phyloP scores from a whole-genome alignment of 495 filamentous ascomycete species.

The Aspergillus diversus region DNA sequence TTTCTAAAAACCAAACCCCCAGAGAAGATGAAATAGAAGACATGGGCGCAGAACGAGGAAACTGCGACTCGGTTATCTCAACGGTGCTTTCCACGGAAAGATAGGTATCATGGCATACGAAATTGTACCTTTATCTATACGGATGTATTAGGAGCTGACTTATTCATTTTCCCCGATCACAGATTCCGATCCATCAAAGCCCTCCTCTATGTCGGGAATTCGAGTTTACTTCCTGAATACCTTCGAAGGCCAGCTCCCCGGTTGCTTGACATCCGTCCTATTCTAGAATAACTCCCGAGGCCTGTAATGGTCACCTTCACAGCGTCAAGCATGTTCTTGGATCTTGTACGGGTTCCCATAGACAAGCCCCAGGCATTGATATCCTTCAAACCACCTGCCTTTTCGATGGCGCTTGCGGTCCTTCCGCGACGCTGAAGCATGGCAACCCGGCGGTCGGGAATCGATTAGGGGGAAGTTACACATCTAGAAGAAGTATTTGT shows the following conservation, averaged over 20 bases:
- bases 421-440: too few species aligned
- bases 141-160: conserved; percentile 3
- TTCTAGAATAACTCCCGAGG: conserved; percentile 74
- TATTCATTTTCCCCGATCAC: conserved; percentile 5
- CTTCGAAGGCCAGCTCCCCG: conserved; percentile 71
- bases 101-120: not conserved
- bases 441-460: too few species aligned
- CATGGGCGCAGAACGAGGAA: not conserved
- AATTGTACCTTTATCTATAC: not conserved
- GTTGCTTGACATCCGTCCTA: conserved; percentile 74
- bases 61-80: not conserved
- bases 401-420: too few species aligned
- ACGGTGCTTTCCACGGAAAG: not conserved
- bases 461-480: too few species aligned
- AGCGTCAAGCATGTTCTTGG: too few species aligned
- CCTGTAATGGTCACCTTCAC: conserved; percentile 42
- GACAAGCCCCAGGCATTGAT: too few species aligned
- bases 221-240: conserved; percentile 47
- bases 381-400: too few species aligned
- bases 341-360: too few species aligned
- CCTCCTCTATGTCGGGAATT: conserved; percentile 17
- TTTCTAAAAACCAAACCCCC: not conserved
- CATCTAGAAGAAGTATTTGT: too few species aligned
- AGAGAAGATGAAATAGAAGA: not conserved
- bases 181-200: not conserved